A percentile compares a stretch with the other conserved stretches of the same genome.
Evolutionary conservation across 257 asterid species (phyloP).

Genomic region (Nicotiana benthamiana): DNA sequence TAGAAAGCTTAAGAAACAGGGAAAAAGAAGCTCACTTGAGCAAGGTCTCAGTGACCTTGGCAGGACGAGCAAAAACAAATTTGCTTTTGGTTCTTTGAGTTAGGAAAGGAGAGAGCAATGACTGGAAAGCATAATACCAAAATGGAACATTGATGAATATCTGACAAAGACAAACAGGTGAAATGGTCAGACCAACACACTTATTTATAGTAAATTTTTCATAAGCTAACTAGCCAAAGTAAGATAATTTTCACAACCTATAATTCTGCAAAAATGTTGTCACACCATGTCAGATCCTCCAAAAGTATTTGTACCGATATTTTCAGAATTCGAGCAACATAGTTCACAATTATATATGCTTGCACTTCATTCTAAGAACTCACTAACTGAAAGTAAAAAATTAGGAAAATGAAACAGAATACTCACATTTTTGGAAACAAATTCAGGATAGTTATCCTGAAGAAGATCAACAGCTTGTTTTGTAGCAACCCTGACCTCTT

Average conservation of each 20-base stretch:
- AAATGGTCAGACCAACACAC: not conserved
- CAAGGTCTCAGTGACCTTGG: conserved; percentile 70
- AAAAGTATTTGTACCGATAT: too few relatives aligned
- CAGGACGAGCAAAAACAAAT: conserved; percentile 61
- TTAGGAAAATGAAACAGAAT: not conserved
- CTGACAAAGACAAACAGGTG: conserved; percentile 27
- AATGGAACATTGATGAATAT: conserved; percentile 77
- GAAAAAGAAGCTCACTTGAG: conserved; percentile 46
- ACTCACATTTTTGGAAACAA: conserved; percentile 69
- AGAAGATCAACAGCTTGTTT: conserved; percentile 60
- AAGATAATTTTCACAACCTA: not conserved
- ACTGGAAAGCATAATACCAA: conserved; percentile 66
- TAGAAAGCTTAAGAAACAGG: not conserved
- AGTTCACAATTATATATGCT: not conserved
- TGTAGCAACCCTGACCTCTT: conserved; percentile 56
- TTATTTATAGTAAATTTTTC: not conserved
- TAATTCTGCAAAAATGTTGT: too few relatives aligned
- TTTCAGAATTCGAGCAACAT: too few relatives aligned
- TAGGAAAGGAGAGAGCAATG: conserved; percentile 63
- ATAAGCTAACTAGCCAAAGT: not conserved
- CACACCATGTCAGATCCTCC: too few relatives aligned
- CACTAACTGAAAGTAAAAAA: not conserved
- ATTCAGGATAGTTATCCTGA: conserved; percentile 83
- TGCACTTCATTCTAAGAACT: not conserved
- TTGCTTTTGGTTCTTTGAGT: conserved; percentile 77